Evolutionary conservation across 2,329 filamentous ascomycete genomes (phyloP).

Genomic region (Penicillium griseofulvum): DNA sequence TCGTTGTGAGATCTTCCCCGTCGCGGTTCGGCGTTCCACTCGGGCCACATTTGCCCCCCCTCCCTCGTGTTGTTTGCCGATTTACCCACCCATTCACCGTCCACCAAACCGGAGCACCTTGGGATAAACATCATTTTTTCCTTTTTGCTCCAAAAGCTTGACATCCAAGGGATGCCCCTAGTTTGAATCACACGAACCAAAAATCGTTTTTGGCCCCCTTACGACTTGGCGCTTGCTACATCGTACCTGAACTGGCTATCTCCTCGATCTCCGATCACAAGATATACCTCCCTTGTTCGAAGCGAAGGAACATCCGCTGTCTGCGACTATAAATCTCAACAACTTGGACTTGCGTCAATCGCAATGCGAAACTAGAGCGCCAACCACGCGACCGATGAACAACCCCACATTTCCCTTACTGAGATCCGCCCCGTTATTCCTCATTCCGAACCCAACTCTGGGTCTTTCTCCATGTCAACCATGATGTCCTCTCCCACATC

Average conservation of each 20-base stretch:
- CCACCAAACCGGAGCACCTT: constrained; percentile 1
- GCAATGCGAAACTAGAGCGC: constrained; percentile 37
- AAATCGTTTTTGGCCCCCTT: neutral
- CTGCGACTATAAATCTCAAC: neutral
- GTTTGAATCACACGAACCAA: neutral
- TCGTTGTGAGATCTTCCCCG: constrained; percentile 10
- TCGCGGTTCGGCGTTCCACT: constrained; percentile 11
- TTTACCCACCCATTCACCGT: constrained; percentile 7
- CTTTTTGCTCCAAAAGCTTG: neutral
- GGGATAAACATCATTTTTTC: neutral
- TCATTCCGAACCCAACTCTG: constrained; percentile 14
- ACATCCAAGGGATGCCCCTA: neutral
- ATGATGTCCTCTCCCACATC: constrained; percentile 38
- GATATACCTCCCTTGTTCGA: constrained; percentile 1
- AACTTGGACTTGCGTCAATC: constrained; percentile 19
- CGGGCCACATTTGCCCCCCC: constrained; percentile 11
- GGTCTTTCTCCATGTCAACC: constrained; percentile 22
- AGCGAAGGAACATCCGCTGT: neutral
- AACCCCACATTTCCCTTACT: constrained; percentile 17
- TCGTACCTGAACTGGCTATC: neutral
- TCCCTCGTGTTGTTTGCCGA: constrained; percentile 9
- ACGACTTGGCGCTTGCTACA: constrained; percentile 5
- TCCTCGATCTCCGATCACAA: constrained; percentile 2
- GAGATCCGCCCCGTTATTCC: constrained; percentile 22
- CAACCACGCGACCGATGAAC: constrained; percentile 27